Conservation (phyloP, 495 filamentous ascomycete genomes). For the Xylaria castorea region DNA sequence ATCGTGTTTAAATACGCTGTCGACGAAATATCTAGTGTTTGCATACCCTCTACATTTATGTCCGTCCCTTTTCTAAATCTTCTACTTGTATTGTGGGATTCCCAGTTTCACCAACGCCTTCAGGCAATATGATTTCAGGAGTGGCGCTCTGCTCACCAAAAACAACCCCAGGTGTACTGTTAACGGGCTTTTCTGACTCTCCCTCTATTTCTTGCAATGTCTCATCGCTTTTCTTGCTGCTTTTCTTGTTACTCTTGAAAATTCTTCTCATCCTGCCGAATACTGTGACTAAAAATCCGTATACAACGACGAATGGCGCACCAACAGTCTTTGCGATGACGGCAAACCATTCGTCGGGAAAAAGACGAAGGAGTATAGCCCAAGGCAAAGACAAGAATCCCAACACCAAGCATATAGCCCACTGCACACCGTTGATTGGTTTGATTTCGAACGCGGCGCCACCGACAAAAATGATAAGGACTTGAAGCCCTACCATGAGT, state of each 20-base stretch:
- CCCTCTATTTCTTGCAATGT: neutral
- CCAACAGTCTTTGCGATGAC: slow-evolving; percentile 32
- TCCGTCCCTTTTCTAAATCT: slow-evolving; percentile 25
- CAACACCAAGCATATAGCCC: slow-evolving; percentile 76
- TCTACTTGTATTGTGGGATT: slow-evolving; percentile 26
- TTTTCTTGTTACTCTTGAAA: slow-evolving; percentile 31
- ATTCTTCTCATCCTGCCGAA: slow-evolving; percentile 22
- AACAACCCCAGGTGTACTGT: neutral
- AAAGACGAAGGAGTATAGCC: slow-evolving; percentile 72
- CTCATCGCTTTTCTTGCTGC: neutral
- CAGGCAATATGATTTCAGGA: slow-evolving; percentile 23
- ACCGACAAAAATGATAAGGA: slow-evolving; percentile 80
- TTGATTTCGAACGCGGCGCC: slow-evolving; percentile 71
- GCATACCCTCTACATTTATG: neutral
- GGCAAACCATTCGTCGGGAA: slow-evolving; percentile 64
- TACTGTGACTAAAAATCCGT: slow-evolving; percentile 26
- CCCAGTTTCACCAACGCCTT: neutral
- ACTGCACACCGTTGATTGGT: slow-evolving; percentile 68
- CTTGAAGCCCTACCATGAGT: slow-evolving; percentile 83
- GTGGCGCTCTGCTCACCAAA: slow-evolving; percentile 3
- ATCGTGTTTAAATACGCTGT: neutral
- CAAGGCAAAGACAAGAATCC: slow-evolving; percentile 75
- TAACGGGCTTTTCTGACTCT: neutral
- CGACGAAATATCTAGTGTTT: neutral
- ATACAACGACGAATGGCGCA: slow-evolving; percentile 35